These are phyloP conservation scores for Prunus persica DNA, from an alignment of 306 rosid species.

Conservation along the genomic window DNA sequence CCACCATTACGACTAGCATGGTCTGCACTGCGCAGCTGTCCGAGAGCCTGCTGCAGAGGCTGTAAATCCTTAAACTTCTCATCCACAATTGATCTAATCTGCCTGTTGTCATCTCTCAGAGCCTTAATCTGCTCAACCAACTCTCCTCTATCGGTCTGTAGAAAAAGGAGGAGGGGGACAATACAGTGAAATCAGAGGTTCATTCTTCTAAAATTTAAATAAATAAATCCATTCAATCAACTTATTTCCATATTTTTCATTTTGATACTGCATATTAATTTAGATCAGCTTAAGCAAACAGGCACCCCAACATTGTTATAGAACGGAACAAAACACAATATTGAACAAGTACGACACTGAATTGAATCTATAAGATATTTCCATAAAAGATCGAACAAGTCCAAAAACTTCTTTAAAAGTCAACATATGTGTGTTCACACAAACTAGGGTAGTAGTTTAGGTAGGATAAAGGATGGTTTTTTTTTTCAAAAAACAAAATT, in stretches of 20 bases:
- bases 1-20: slow-evolving; percentile 58
- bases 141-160: slow-evolving; percentile 70
- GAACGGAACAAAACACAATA: too few relatives aligned
- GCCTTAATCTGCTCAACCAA: slow-evolving; percentile 74
- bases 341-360: too few relatives aligned
- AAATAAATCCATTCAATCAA: not conserved
- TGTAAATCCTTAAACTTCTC: slow-evolving; percentile 83
- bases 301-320: too few relatives aligned
- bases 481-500: too few relatives aligned
- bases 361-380: too few relatives aligned
- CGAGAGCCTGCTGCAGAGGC: slow-evolving; percentile 86
- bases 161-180: slow-evolving; percentile 11
- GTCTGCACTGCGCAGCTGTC: slow-evolving; percentile 75
- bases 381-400: too few relatives aligned
- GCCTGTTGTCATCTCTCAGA: slow-evolving; percentile 66
- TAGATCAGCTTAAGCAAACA: not conserved
- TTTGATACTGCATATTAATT: not conserved
- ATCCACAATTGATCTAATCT: slow-evolving; percentile 57
- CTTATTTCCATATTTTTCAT: not conserved
- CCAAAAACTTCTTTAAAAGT: too few relatives aligned
- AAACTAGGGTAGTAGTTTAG: too few relatives aligned
- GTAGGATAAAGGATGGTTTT: too few relatives aligned
- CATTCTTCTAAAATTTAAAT: not conserved
- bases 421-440: too few relatives aligned
- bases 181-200: slow-evolving; percentile 2